Conservation (phyloP, 805 yeast species). For the Hanseniaspora clermontiae region DNA sequence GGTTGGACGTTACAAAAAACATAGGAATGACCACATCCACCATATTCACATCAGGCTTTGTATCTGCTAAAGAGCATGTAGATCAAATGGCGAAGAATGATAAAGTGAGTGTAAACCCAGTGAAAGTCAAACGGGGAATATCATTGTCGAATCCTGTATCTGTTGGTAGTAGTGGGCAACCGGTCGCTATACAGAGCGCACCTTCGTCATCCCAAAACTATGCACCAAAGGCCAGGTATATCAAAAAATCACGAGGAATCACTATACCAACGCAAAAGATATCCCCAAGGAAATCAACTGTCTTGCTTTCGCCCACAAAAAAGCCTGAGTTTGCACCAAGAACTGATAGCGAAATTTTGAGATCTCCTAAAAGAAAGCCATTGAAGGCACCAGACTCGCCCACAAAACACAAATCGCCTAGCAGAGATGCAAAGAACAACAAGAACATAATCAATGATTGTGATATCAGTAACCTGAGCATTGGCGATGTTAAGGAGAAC, state of each 20-base stretch:
- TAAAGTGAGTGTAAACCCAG: background rate
- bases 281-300: slow-evolving; percentile 6
- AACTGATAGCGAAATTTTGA: background rate
- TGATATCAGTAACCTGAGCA: background rate
- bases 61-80: slow-evolving; percentile 23
- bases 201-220: background rate
- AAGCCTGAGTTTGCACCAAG: slow-evolving; percentile 11
- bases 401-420: background rate
- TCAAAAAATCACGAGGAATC: background rate
- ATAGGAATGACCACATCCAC: background rate
- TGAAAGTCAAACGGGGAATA: background rate
- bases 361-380: background rate
- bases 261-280: background rate
- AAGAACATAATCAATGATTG: background rate
- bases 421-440: background rate
- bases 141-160: background rate
- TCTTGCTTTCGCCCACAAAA: background rate
- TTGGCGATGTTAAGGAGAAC: background rate
- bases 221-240: slow-evolving; percentile 13
- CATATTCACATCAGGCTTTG: slow-evolving; percentile 17
- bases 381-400: background rate
- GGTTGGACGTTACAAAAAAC: slow-evolving; percentile 17
- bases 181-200: no score
- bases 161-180: background rate
- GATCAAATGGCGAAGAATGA: background rate